These are phyloP conservation scores for Acorus gramineus DNA, from an alignment of 106 monocot species.

Conservation along the genomic window DNA sequence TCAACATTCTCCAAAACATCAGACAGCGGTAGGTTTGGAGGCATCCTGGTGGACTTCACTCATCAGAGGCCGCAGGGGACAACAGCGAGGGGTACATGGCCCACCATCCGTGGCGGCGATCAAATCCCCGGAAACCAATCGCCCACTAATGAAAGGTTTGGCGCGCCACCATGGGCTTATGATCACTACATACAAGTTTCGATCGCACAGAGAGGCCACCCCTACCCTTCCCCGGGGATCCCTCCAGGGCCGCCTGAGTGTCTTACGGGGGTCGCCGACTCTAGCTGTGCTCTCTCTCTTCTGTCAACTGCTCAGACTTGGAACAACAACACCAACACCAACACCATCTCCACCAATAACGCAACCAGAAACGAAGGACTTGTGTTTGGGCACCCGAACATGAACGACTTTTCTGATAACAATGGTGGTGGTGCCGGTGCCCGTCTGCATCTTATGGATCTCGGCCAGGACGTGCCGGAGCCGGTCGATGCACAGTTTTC, in stretches of 20 bases:
- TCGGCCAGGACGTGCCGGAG: too few species aligned
- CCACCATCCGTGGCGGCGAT: constrained; percentile 14
- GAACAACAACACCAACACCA: constrained; percentile 11
- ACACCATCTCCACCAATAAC: too few species aligned
- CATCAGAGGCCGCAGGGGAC: constrained; percentile 16
- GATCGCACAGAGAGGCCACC: constrained; percentile 1
- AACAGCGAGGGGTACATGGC: constrained; percentile 29
- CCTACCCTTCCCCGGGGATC: background rate
- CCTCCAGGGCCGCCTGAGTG: constrained; percentile 21
- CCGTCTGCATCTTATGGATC: too few species aligned
- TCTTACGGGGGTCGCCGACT: constrained; percentile 46
- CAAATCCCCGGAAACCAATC: constrained; percentile 7
- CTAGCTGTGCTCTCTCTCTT: constrained; percentile 99
- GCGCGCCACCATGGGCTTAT: background rate
- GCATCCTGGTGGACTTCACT: constrained; percentile 50
- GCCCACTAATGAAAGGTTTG: background rate
- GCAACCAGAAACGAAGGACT: too few species aligned
- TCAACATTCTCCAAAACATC: constrained; percentile 13
- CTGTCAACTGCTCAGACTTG: constrained; percentile 82
- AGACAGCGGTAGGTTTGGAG: constrained; percentile 29
- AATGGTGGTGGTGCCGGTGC: too few species aligned
- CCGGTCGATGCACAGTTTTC: too few species aligned
- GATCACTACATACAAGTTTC: background rate
- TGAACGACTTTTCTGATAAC: too few species aligned
- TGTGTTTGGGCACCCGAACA: too few species aligned